Evolutionary conservation across 1,284 basidiomycete species (phyloP), one percentile per base, ranked within the genome.

Genomic region (Ganoderma lingzhi): DNA sequence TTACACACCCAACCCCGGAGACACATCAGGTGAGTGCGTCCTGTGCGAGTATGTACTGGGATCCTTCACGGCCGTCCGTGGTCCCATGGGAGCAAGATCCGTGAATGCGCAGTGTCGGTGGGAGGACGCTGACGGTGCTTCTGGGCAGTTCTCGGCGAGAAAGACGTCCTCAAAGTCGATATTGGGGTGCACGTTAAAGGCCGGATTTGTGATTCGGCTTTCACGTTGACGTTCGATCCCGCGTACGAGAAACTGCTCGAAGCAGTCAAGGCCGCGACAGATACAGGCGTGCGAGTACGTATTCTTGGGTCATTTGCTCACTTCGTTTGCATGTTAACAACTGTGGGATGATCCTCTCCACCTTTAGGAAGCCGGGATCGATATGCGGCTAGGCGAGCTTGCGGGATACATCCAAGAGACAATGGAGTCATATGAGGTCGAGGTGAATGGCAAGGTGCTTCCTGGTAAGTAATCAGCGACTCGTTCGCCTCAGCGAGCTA

Each of bases 351-450:
- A 12, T 42, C 23, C 60, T 44, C 37, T 42, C 55, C 39, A 10
- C 41, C 2, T 42, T 51, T 73, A 96, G 96, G 96, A 96, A 87
- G 94, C 97, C 8, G 98, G 98, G 3, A 99, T 99, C 76, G 98
- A 99, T 77, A 95, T 95, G 1, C 90, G 97, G 59, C 86, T 99
- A 61, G 96, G 96, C 70, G 97, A 99, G 78, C 88, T 99, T 48
- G 98, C 93, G 8, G 96, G 91, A 0, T 88, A 89, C 51, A 97
- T 99, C 70, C 97, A 99, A 80, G 98, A 99, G 81, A 97, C 96
- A 3, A 99, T 99, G 98, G 97, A 99, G 80, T 96, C 94, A 5
- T 98, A 99, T 79, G 98, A 99, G 80, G 96, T 99, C 23, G 96
- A 97, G 78, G 90, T 96, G 28, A 86, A 91, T 39, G 94, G 96